phyloP scores from a whole-genome alignment of 305 asterid species.

The Salvia sclarea region DNA sequence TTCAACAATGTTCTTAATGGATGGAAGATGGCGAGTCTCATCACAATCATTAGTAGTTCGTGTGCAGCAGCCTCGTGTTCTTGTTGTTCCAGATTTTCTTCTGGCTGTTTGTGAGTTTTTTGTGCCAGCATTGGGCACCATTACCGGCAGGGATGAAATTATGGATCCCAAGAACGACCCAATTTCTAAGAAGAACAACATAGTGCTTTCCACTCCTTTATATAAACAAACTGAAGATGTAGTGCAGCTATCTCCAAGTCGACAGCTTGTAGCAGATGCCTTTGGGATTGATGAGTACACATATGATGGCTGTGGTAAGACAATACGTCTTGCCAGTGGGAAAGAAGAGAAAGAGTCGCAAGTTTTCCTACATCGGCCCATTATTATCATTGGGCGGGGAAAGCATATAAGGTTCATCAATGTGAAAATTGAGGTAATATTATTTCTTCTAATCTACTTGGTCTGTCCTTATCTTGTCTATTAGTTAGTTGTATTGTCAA shows the following conservation, averaged over 20 bases:
- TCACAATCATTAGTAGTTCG: constrained; percentile 93
- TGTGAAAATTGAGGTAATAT: constrained; percentile 87
- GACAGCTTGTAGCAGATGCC: constrained; percentile 84
- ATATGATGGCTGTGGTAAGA: constrained; percentile 96
- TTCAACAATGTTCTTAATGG: constrained; percentile 97
- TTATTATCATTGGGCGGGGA: constrained; percentile 87
- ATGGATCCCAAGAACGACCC: constrained; percentile 95
- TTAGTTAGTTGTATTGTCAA: constrained; percentile 4
- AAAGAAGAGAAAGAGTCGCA: constrained; percentile 56
- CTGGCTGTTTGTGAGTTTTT: constrained; percentile 90
- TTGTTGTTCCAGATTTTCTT: constrained; percentile 92
- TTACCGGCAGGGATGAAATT: constrained; percentile 96
- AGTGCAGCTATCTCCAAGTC: constrained; percentile 71
- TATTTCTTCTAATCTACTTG: constrained; percentile 23
- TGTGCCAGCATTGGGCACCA: constrained; percentile 88
- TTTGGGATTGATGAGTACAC: constrained; percentile 78
- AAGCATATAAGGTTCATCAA: constrained; percentile 82
- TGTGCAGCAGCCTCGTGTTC: constrained; percentile 93
- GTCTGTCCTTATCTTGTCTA: constrained; percentile 16
- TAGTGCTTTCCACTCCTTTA: constrained; percentile 59
- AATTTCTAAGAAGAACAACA: constrained; percentile 61
- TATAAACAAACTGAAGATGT: constrained; percentile 77
- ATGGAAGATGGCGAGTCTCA: constrained; percentile 90
- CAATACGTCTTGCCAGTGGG: constrained; percentile 62
- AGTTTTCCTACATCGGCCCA: constrained; percentile 54